Conservation (phyloP, 2,329 filamentous ascomycete genomes). For the Hymenotorrendiella dingleyae region DNA sequence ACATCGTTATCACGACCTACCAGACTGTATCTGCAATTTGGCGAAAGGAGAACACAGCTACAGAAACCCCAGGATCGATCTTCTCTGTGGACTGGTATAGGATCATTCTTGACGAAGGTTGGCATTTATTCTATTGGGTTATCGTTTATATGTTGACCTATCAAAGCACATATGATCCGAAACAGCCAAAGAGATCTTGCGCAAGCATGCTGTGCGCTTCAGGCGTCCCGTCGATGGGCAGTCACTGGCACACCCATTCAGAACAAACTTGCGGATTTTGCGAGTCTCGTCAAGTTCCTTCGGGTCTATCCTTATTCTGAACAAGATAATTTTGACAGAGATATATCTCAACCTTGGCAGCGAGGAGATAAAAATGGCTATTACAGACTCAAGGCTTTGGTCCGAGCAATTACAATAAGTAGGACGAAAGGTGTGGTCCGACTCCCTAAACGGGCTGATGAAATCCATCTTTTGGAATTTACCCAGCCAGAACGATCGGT, state of each 20-base stretch:
- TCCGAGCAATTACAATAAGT: not conserved
- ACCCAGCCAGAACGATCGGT: constrained; percentile 1
- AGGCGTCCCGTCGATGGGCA: constrained; percentile 35
- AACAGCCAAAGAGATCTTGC: constrained; percentile 40
- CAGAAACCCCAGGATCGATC: constrained; percentile 17
- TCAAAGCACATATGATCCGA: constrained; percentile 44
- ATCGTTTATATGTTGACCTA: not conserved
- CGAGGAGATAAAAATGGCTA: not conserved
- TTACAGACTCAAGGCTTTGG: constrained; percentile 5
- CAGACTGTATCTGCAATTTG: constrained; percentile 35
- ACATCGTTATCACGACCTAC: constrained; percentile 45
- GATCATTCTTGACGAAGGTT: constrained; percentile 42
- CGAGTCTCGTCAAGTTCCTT: constrained; percentile 27
- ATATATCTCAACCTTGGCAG: constrained; percentile 29
- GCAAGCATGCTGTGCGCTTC: constrained; percentile 36
- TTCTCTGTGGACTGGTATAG: constrained; percentile 37
- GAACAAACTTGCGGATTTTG: constrained; percentile 29
- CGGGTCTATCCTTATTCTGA: constrained; percentile 13
- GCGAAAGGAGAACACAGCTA: not conserved
- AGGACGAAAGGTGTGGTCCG: constrained; percentile 6
- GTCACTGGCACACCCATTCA: constrained; percentile 27
- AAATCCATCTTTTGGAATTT: constrained; percentile 6
- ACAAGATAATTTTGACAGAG: constrained; percentile 9
- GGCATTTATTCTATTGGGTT: constrained; percentile 4
- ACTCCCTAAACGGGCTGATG: constrained; percentile 3